A percentile compares a stretch with the other conserved stretches of the same genome.
phyloP scores from a whole-genome alignment of 768 basidiomycete species.

The Strobilomyces echinocephalus region DNA sequence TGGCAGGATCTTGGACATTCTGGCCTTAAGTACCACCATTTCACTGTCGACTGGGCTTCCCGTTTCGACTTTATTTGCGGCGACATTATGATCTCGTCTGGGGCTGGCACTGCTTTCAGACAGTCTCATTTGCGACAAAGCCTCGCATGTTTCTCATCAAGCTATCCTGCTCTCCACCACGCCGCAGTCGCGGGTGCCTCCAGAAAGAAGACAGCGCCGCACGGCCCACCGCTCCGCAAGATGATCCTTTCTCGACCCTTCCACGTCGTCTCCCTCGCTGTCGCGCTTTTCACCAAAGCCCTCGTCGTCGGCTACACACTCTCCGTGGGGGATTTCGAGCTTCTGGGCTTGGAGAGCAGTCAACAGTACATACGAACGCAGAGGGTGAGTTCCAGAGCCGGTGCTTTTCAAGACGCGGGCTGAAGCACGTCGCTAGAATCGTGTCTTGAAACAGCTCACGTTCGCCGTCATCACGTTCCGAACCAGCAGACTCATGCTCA shows the following conservation, averaged over 20 bases:
- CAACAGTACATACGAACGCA: constrained; percentile 20
- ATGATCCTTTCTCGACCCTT: constrained; percentile 17
- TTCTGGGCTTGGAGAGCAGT: constrained; percentile 10
- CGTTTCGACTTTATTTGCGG: neutral
- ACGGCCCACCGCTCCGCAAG: constrained; percentile 1
- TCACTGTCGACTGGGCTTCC: neutral
- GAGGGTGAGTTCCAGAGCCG: constrained; percentile 10
- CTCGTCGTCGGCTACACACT: constrained; percentile 17
- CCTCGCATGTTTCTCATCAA: neutral
- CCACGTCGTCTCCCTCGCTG: constrained; percentile 9
- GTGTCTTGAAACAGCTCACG: constrained; percentile 22
- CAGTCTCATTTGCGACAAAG: constrained; percentile 3
- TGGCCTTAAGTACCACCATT: neutral
- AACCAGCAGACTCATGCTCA: constrained; percentile 26
- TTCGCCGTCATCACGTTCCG: constrained; percentile 26
- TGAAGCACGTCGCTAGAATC: constrained; percentile 8
- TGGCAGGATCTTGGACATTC: neutral
- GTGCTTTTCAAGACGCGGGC: neutral
- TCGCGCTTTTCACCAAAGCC: constrained; percentile 20
- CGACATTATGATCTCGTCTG: constrained; percentile 8
- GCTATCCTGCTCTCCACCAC: neutral
- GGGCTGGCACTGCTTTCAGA: constrained; percentile 1
- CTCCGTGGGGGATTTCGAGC: constrained; percentile 18
- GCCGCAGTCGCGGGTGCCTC: neutral
- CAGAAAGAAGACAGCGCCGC: neutral